Evolutionary conservation across 768 basidiomycete species (phyloP), one percentile per base, ranked within the genome.

Genomic region (Clitopilus hobsonii): DNA sequence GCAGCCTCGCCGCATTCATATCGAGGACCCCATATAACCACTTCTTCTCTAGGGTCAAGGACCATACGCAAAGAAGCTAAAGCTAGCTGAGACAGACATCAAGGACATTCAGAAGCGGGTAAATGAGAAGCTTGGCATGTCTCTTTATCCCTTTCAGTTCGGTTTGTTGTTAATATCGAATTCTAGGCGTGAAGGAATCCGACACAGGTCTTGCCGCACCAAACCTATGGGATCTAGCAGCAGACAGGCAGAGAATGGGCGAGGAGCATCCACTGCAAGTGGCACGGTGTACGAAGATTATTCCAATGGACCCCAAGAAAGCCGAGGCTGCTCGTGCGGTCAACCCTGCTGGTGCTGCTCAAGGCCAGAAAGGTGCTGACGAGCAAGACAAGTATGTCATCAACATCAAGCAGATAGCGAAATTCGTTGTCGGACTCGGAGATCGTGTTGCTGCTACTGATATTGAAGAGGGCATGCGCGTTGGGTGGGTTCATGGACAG

Each of bases 391-490:
- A 98, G 73, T 98, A 99, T 72, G 93, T 99, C 64, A 98, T 99
- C 72, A 97, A 96, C 69, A 95, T 99, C 72, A 97, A 98, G 70
- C 97, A 99, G 74, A 97, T 98, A 66, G 97, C 97, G 7, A 99
- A 99, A 73, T 98, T 98, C 67, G 97, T 99, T 8, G 97, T 99
- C 38, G 97, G 94, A 18, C 75, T 99, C 4, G 95, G 94, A 18
- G 97, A 99, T 61, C 88, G 94, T 38, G 94, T 99, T 1, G 92
- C 97, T 22, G 91, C 94, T 10, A 97, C 96, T 2, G 97, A 99
- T 74, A 94, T 99, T 52, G 97, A 99, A 70, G 97, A 99, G 76
- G 97, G 97, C n/a, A 99, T 99, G 97, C 88, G 97, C 53, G 97
- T 99, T 36, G 97, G 96, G 96, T 98, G 66, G 66, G 91, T 76